Evolutionary conservation across 345 rosid species (phyloP).

Genomic region (Acer yangbiense): DNA sequence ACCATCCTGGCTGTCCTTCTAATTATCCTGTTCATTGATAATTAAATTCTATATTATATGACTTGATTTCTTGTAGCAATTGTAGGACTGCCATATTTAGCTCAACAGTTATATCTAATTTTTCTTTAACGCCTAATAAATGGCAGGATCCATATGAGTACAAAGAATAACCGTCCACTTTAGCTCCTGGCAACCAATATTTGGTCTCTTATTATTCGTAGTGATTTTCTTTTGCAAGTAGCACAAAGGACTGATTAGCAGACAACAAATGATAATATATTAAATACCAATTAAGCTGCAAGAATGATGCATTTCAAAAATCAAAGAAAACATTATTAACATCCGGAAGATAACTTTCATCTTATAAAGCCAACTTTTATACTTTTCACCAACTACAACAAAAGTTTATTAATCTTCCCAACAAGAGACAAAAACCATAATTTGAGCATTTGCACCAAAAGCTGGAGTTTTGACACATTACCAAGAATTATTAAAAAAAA

Average conservation of each 20-base stretch:
- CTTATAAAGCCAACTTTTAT: not conserved
- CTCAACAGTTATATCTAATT: not conserved
- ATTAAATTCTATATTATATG: not conserved
- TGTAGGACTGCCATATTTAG: not conserved
- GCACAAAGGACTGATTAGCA: not conserved
- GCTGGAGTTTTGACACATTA: not conserved
- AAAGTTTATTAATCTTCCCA: not conserved
- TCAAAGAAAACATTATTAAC: not conserved
- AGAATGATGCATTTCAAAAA: not conserved
- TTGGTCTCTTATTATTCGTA: not conserved
- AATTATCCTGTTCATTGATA: not conserved
- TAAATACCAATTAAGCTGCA: not conserved
- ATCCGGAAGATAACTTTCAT: not conserved
- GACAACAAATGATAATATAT: not conserved
- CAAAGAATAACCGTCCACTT: not conserved
- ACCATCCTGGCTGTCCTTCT: not conserved
- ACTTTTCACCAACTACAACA: not conserved
- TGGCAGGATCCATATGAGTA: not conserved
- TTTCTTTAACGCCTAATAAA: not conserved
- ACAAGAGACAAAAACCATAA: conserved; percentile 2
- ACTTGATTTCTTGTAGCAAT: not conserved
- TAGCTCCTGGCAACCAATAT: not conserved
- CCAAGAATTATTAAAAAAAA: too few species aligned
- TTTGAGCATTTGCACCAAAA: not conserved
- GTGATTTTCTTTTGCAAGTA: not conserved